phyloP scores from a whole-genome alignment of 345 rosid species.

The Populus euphratica region DNA sequence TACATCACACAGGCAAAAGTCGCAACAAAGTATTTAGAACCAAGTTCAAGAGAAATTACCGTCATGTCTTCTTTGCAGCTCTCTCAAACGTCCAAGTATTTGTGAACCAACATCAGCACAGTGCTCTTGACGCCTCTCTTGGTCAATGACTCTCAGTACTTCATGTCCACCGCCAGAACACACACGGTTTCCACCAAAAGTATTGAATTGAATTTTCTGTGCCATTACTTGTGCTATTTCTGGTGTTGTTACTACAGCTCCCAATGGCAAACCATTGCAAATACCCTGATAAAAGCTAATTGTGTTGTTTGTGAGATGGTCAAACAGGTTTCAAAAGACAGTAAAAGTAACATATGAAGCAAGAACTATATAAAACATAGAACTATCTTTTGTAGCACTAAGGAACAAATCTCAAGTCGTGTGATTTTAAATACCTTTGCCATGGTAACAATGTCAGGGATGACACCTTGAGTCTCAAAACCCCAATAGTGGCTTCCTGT shows the following conservation, averaged over 20 bases:
- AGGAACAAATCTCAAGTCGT: neutral
- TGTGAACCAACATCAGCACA: conserved; percentile 77
- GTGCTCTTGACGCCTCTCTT: conserved; percentile 82
- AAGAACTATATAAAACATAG: neutral
- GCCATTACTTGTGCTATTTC: conserved; percentile 89
- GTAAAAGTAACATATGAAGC: neutral
- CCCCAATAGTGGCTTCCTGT: conserved; percentile 97
- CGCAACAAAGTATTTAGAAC: neutral
- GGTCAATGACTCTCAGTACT: conserved; percentile 81
- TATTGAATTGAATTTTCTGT: conserved; percentile 80
- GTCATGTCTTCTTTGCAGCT: conserved; percentile 65
- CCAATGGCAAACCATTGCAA: conserved; percentile 92
- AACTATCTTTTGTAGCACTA: neutral
- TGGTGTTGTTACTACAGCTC: conserved; percentile 95
- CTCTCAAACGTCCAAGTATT: conserved; percentile 62
- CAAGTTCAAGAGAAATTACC: conserved; percentile 41
- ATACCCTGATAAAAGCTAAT: conserved; percentile 54
- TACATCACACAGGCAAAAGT: neutral
- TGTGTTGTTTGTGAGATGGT: conserved; percentile 1
- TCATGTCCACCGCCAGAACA: conserved; percentile 97
- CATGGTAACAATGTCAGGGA: conserved; percentile 96
- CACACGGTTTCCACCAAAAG: conserved; percentile 96
- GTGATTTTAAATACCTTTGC: conserved; percentile 62
- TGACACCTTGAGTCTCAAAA: conserved; percentile 82
- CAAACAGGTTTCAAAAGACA: neutral